A percentile compares a stretch with the other conserved stretches of the same genome.
These are phyloP conservation scores for Arthrocladium fulminans DNA, from an alignment of 2,329 filamentous ascomycete species.

Conservation along the genomic window DNA sequence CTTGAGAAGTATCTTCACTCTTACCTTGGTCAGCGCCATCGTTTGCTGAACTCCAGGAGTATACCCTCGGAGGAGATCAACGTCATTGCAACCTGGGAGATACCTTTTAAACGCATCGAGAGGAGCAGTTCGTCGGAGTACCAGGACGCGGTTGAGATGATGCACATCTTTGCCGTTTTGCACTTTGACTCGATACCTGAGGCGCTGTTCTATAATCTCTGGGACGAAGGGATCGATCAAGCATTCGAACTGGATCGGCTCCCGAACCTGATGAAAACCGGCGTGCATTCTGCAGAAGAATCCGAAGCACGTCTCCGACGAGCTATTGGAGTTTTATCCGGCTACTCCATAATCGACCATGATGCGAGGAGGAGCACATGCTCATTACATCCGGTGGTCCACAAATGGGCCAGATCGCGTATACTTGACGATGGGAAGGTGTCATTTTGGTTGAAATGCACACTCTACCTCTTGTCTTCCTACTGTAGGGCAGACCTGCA, in stretches of 20 bases:
- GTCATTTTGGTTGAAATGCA: constrained; percentile 9
- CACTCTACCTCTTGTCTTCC: constrained; percentile 6
- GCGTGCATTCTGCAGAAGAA: too few species aligned
- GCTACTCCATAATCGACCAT: constrained; percentile 13
- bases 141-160: constrained; percentile 11
- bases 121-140: background rate
- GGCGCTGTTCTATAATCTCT: constrained; percentile 6
- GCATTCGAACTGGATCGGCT: too few species aligned
- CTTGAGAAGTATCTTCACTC: constrained; percentile 22
- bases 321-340: constrained; percentile 9
- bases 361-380: constrained; percentile 8
- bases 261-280: too few species aligned
- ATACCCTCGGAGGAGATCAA: constrained; percentile 3
- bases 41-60: constrained; percentile 8
- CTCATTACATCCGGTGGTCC: constrained; percentile 13
- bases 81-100: constrained; percentile 13
- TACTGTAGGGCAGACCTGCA: background rate
- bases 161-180: constrained; percentile 14
- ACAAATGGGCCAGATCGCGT: constrained; percentile 10
- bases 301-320: constrained; percentile 3
- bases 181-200: constrained; percentile 11
- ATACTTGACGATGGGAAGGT: constrained; percentile 6
- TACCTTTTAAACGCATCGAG: constrained; percentile 11
- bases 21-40: constrained; percentile 13
- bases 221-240: too few species aligned